Percentiles rank a stretch among this genome's conserved stretches.
These are phyloP conservation scores for Amanita exitialis DNA, from an alignment of 768 basidiomycete species.

Conservation along the genomic window DNA sequence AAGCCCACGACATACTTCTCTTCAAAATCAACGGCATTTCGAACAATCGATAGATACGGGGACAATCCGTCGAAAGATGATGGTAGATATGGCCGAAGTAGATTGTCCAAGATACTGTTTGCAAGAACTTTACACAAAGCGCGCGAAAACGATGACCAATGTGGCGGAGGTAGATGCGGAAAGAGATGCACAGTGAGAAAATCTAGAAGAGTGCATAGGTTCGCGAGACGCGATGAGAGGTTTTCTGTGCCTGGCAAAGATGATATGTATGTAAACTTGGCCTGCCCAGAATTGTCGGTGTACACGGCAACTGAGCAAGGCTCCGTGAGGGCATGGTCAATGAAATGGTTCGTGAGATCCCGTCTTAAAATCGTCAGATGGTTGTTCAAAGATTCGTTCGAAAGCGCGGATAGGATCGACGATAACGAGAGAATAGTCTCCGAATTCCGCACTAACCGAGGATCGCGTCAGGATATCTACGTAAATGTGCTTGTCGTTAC, in stretches of 20 bases:
- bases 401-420: constrained; percentile 50
- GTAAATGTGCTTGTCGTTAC: constrained; percentile 13
- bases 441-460: constrained; percentile 46
- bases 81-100: constrained; percentile 66
- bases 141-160: constrained; percentile 36
- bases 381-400: constrained; percentile 38
- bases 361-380: constrained; percentile 56
- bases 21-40: constrained; percentile 61
- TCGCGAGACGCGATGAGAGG: constrained; percentile 35
- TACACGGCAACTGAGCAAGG: constrained; percentile 32
- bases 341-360: constrained; percentile 48
- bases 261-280: constrained; percentile 36
- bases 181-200: constrained; percentile 57
- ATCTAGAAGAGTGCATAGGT: constrained; percentile 44
- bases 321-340: constrained; percentile 49
- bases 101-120: constrained; percentile 48
- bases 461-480: neutral
- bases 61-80: constrained; percentile 50
- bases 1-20: constrained; percentile 36
- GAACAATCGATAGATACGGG: constrained; percentile 46
- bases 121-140: constrained; percentile 54
- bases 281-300: constrained; percentile 17
- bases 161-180: constrained; percentile 37
- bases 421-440: constrained; percentile 38
- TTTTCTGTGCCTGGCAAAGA: constrained; percentile 31